Conservation (phyloP, 2,329 filamentous ascomycete genomes). For the Fusarium musae region DNA sequence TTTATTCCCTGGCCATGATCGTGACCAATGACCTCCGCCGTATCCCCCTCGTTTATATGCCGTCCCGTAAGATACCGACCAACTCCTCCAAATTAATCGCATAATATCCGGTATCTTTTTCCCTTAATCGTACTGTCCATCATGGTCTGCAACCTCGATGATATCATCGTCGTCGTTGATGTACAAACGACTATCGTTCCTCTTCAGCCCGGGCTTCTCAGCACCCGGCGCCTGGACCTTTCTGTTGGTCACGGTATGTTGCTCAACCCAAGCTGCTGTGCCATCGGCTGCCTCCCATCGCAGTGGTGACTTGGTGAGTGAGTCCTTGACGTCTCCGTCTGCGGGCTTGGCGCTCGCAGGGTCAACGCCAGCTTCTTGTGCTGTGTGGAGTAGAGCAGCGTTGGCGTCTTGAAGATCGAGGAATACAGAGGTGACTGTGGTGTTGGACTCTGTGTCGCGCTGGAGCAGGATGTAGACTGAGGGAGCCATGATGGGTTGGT, state of each 20-base stretch:
- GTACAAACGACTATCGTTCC: conserved; percentile 43
- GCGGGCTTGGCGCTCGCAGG: conserved; percentile 31
- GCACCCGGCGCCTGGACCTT: conserved; percentile 19
- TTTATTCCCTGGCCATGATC: background rate
- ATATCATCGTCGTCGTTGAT: conserved; percentile 45
- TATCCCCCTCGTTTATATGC: background rate
- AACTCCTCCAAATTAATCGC: conserved; percentile 27
- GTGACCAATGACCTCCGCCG: background rate
- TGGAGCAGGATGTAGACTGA: conserved; percentile 50
- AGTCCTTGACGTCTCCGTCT: conserved; percentile 14
- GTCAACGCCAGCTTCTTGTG: conserved; percentile 43
- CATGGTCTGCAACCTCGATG: conserved; percentile 41
- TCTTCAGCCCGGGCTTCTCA: conserved; percentile 25
- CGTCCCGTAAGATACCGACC: background rate
- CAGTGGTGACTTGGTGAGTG: conserved; percentile 42
- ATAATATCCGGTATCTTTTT: background rate
- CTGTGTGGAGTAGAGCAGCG: conserved; percentile 46
- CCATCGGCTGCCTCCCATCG: conserved; percentile 52
- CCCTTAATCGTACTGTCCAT: conserved; percentile 41
- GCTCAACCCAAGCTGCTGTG: conserved; percentile 52
- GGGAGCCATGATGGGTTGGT: conserved; percentile 38
- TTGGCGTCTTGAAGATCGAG: conserved; percentile 51
- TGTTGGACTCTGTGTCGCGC: conserved; percentile 42
- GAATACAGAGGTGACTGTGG: conserved; percentile 48
- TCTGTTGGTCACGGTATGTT: conserved; percentile 45